These are phyloP conservation scores for Neurospora tetrasperma DNA, from an alignment of 495 filamentous ascomycete genomes.

Conservation along the genomic window DNA sequence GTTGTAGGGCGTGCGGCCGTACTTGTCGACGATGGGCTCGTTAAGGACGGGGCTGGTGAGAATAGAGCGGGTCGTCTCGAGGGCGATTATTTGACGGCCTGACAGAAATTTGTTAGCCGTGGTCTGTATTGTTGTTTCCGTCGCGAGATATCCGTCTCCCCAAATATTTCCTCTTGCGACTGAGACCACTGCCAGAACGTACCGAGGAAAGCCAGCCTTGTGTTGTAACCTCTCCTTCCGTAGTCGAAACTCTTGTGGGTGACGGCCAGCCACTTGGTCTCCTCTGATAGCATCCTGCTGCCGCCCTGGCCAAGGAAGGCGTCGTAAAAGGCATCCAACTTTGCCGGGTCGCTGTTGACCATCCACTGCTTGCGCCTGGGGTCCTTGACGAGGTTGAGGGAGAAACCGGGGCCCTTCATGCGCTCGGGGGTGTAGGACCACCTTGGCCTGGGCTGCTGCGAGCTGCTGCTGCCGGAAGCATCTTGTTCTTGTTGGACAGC, in stretches of 20 bases:
- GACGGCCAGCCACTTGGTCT: conserved; percentile 92
- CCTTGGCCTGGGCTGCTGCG: conserved; percentile 40
- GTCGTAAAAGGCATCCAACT: conserved; percentile 65
- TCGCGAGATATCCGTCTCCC: conserved; percentile 36
- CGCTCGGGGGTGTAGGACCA: conserved; percentile 73
- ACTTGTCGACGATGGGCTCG: conserved; percentile 27
- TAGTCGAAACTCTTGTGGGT: conserved; percentile 99
- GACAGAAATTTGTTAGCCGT: background rate
- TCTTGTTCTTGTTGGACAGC: conserved; percentile 2
- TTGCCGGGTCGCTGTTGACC: conserved; percentile 63
- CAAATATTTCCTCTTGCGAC: conserved; percentile 50
- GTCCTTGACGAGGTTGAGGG: conserved; percentile 35
- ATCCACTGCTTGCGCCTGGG: conserved; percentile 41
- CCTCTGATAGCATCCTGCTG: conserved; percentile 65
- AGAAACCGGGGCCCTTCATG: conserved; percentile 65
- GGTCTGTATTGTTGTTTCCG: conserved; percentile 5
- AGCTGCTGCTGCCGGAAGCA: background rate
- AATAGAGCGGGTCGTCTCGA: conserved; percentile 67
- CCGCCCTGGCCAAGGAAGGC: conserved; percentile 60
- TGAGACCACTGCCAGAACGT: conserved; percentile 17
- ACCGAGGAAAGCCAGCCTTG: conserved; percentile 86
- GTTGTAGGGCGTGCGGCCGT: conserved; percentile 53
- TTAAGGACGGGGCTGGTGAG: conserved; percentile 35
- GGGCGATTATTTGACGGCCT: conserved; percentile 73
- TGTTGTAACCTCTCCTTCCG: conserved; percentile 86